Percentiles rank a stretch among this genome's conserved stretches.
phyloP scores from a whole-genome alignment of 805 yeast species.

The Saccharomycopsis sp. region DNA sequence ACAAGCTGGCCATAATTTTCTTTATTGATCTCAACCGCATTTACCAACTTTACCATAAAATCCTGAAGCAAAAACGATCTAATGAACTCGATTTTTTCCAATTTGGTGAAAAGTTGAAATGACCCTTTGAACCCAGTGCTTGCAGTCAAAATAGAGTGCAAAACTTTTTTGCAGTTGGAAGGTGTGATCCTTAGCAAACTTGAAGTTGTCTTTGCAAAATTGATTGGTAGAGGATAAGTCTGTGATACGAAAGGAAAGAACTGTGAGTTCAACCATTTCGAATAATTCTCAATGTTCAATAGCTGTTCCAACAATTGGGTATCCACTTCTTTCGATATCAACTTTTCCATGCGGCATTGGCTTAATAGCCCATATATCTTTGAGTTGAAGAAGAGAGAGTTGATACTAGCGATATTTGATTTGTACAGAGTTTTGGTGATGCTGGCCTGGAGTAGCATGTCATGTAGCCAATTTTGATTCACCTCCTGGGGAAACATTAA shows the following conservation, averaged over 20 bases:
- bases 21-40: background rate
- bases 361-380: conserved; percentile 5
- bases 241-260: background rate
- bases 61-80: background rate
- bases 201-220: conserved; percentile 2
- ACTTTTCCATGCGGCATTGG: background rate
- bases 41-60: background rate
- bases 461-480: background rate
- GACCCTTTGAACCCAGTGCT: background rate
- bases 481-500: background rate
- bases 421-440: background rate
- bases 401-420: conserved; percentile 8
- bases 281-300: background rate
- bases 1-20: background rate
- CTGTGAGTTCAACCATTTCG: conserved; percentile 7
- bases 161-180: background rate
- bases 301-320: background rate
- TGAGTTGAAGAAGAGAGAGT: conserved; percentile 11
- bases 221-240: background rate
- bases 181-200: conserved; percentile 1
- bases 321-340: background rate
- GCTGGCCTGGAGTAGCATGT: conserved; percentile 1
- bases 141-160: background rate
- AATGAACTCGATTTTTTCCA: conserved; percentile 2
- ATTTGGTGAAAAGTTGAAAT: conserved; percentile 1